Evolutionary conservation across 495 filamentous ascomycete genomes (phyloP), one percentile per base, ranked within the genome.

Genomic region (Podospora pseudoanserina): DNA sequence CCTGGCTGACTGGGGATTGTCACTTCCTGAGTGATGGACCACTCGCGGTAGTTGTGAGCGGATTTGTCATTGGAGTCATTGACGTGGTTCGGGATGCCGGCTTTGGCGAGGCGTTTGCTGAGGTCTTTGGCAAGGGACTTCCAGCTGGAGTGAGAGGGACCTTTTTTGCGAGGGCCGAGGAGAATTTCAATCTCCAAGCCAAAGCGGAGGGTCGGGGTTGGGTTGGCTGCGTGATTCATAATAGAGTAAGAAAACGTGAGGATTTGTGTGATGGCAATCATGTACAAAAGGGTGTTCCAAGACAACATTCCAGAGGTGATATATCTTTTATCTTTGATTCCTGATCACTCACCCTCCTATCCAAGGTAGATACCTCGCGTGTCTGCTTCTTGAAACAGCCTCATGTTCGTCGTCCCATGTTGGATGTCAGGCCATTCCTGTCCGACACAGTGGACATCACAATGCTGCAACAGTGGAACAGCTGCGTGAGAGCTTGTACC

Each of bases 151-250:
- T 74, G 62, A n/a, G 54, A 18, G 15, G 54, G 19, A 15, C 63
- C 60, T 59, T 70, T 71, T 56, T 68, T 70, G 23, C 69, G 65
- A 67, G 69, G 68, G 11, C 68, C 71, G 18, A 77, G 66, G 9
- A 76, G 72, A 2, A 77, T 63, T 58, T 77, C 75, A 54, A 77
- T 67, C 66, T 77, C 75, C 39, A 77, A 32, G 19, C 75, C 75
- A 54, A 77, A 77, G 20, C 68, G 71, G 60, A 77, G 54, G 54
- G 5, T 18, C 5, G 54, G 15, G 54, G 54, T 4, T 9, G 11
- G 19, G 15, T 56, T 0, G 54, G 6, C 4, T 56, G 6, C 4
- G 1, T 56, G 11, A 9, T 56, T 4, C 16, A 56, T 56, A 13
- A 18, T 56, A 18, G 1, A 23, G 23, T 23, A 23, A 23, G 23